Base-by-base conservation (phyloP, 2,329 filamentous ascomycete species). In the Stachybotrys chlorohalonatus region DNA sequence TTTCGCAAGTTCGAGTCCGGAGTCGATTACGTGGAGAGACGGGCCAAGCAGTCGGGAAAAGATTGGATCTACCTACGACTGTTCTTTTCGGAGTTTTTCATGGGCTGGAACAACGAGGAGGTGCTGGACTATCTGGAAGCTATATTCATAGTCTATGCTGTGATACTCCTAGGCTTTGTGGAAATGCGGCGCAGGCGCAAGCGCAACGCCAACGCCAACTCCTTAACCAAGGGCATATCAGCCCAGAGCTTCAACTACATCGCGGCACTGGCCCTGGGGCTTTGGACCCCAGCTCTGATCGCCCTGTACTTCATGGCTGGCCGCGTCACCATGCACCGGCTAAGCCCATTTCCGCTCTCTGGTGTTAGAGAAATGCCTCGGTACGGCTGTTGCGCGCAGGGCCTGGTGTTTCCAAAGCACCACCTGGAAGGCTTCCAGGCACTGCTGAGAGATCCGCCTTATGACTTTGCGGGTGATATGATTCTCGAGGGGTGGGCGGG, bases 361-460 rank as follows among this genome's bases (percentile, higher is more conserved):
- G 58, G 63, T 24, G 64, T 70, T 0, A 63, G 66, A 7, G 64
- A 69, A 58, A 73, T 73, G 70, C 64, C 67, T 9, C 61, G 63
- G 5, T 72, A 71, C 48, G 70, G 70, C 1, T 73, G 70, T 56
- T 73, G 70, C 54, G 66, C 70, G 0, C 70, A 73, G 54, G 70
- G 70, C 0, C 58, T 72, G 2, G 64, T 72, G 4, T 70, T 70
- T 45, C 67, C 70, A 5, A 54, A 57, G 7, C 63, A 62, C 2
- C 65, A 72, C n/a, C 55, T 73, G 3, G 58, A 60, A 6, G 59
- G 54, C 2, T 53, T 72, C 2, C 62, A 66, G 36, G 52, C 53
- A 11, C 53, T 69, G 30, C 57, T 70, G 6, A 57, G 64, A 7
- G 59, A 64, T 11, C 68, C 68, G 7, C 68, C 68, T 1, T 71